Base-by-base conservation (phyloP, 1,284 basidiomycete genomes). In the Ganoderma boninense region DNA sequence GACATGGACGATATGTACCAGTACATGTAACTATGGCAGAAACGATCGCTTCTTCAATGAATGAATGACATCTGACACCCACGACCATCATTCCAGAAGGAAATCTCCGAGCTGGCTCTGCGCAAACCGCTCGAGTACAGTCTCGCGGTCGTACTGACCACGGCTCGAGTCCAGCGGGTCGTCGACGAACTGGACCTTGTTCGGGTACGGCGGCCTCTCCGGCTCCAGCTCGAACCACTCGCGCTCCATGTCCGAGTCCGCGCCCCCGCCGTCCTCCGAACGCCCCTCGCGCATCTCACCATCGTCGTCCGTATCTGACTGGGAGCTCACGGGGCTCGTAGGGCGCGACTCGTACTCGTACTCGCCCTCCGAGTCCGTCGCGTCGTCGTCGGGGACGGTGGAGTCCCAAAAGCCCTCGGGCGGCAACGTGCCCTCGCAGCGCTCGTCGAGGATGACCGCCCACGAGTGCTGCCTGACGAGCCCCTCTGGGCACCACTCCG, bases 151-250 rank as follows among this genome's bases (percentile, higher is more conserved):
- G 56, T 59, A 59, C 35, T 59, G 56, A 1, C 56, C 56, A 4
- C 56, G 56, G 32, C 56, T 59, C 56, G 32, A 32, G 18, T 59
- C 56, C 18, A 59, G 35, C 5, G 56, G 18, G 20, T 59, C 56
- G 35, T 59, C 56, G 32, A 59, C 56, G 20, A 59, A 59, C 32
- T 16, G 16, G 20, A 59, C 56, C 35, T 59, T 59, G 16, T 59
- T 32, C 18, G 56, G 56, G 18, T 59, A 59, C 35, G 56, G 56
- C 2, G 56, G 35, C 32, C 0, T 32, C 56, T 35, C 56, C 29
- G 35, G 56, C 56, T 59, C 56, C 14, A 59, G 32, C 56, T 59
- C 56, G 56, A 35, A 59, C 56, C 56, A 59, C 18, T 59, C 56
- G 32, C 32, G 56, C 14, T 32, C 32, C 56, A 59, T 59, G 18